Evolutionary conservation across 2,329 filamentous ascomycete species (phyloP).

Genomic region (Ascochyta pisi): DNA sequence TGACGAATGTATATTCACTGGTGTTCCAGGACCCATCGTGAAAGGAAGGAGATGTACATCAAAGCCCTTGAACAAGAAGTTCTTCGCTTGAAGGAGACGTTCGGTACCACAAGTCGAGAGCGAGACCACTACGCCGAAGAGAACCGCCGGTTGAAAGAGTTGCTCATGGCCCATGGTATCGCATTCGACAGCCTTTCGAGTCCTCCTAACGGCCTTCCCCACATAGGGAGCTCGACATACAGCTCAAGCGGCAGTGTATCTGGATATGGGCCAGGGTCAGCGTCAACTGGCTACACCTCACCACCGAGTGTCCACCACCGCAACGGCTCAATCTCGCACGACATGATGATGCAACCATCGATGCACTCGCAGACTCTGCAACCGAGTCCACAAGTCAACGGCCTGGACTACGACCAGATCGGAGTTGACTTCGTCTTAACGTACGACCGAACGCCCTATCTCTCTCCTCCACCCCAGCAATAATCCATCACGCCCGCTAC

Average conservation of each 20-base stretch:
- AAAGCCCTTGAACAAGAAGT: conserved; percentile 93
- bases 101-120: conserved; percentile 74
- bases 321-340: conserved; percentile 38
- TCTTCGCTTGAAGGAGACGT: conserved; percentile 85
- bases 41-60: conserved; percentile 96
- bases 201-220: conserved; percentile 45
- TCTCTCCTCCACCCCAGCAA: conserved; percentile 51
- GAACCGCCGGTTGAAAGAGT: conserved; percentile 75
- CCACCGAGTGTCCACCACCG: conserved; percentile 47
- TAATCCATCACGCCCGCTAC: conserved; percentile 31
- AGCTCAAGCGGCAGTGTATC: conserved; percentile 65
- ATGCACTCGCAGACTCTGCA: conserved; percentile 28
- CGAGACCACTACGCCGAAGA: conserved; percentile 79
- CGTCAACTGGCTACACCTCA: conserved; percentile 56
- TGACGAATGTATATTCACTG: conserved; percentile 20
- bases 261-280: conserved; percentile 62
- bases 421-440: conserved; percentile 91
- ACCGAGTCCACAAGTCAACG: conserved; percentile 42
- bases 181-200: conserved; percentile 56
- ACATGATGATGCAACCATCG: conserved; percentile 29
- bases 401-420: conserved; percentile 77
- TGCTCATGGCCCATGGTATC: conserved; percentile 66
- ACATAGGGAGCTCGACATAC: conserved; percentile 49
- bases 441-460: conserved; percentile 76
- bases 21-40: conserved; percentile 80